Evolutionary conservation across 73 alveolate species (phyloP), one percentile per base, ranked within the genome.

Genomic region (Tetrahymena borealis): DNA sequence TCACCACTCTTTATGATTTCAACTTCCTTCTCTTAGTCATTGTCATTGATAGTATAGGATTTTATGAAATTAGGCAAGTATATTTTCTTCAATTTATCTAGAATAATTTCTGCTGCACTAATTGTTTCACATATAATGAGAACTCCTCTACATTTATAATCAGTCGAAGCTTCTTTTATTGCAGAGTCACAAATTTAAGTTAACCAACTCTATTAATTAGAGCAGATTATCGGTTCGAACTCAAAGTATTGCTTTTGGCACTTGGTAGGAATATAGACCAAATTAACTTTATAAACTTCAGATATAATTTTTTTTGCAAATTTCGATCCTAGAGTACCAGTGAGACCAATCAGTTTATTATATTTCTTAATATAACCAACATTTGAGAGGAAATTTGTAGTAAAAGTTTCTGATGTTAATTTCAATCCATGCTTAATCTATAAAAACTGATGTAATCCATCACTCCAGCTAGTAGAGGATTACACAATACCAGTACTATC

Each of bases 1-100:
- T 91, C 97, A 79, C 37, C 98, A 96, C 40, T 96, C 94, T 92
- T 91, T n/a, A 95, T 97, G 91, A 9, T 96, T 94, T 91, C 94
- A 20, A 91, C 39, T 38, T 35, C 94, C 12, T 33, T 91, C 32
- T 91, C 92, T 85, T 78, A 18, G 38, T 31, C 15, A 13, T 40
- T 91, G 8, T 28, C 31, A 79, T 91, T 91, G 39, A 7, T 8
- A 9, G 39, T 39, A 33, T 91, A 91, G 11, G 39, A 39, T 3
- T 32, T 78, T 37, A 91, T 31, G 11, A 7, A n/a, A 78, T 4
- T 18, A 0, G 13, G 38, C 38, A 1, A n/a, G 79, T 78, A 33
- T 24, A 33, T 11, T 28, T 3, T 32, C 11, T 31, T 11, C 16
- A 91, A 40, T 18, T 94, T 77, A 6, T 91, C 90, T 24, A 43